Evolutionary conservation across 2,329 filamentous ascomycete species (phyloP).

Genomic region (Calonectria pseudoreteaudii): DNA sequence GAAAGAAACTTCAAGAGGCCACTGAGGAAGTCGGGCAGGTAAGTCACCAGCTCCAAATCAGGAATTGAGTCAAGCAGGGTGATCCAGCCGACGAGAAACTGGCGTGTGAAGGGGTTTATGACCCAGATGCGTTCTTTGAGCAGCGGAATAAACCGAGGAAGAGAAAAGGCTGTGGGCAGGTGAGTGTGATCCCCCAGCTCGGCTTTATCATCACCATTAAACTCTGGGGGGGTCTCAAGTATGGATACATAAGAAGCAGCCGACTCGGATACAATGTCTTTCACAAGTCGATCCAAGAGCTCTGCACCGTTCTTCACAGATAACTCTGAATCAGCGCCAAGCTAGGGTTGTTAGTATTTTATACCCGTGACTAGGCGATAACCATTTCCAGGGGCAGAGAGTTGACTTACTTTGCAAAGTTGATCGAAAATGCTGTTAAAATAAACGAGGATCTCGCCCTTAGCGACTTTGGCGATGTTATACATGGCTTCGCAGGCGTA

Average conservation of each 20-base stretch:
- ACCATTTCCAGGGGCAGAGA: background rate
- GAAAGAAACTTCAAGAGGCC: conserved; percentile 93
- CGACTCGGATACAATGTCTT: conserved; percentile 96
- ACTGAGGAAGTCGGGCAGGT: conserved; percentile 89
- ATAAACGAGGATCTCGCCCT: conserved; percentile 95
- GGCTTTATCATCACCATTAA: conserved; percentile 58
- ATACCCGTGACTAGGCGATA: background rate
- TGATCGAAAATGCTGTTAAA: conserved; percentile 99
- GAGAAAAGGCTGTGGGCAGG: conserved; percentile 88
- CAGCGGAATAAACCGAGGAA: conserved; percentile 90
- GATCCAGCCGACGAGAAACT: conserved; percentile 96
- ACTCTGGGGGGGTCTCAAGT: conserved; percentile 70
- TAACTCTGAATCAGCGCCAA: conserved; percentile 94
- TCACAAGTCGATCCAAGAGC: conserved; percentile 91
- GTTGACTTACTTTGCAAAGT: conserved; percentile 81
- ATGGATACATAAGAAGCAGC: conserved; percentile 95
- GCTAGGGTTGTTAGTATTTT: conserved; percentile 59
- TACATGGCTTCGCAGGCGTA: conserved; percentile 99
- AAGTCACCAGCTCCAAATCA: conserved; percentile 93
- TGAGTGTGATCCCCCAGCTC: conserved; percentile 60
- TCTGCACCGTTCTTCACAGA: conserved; percentile 99
- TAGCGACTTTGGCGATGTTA: conserved; percentile 99
- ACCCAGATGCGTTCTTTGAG: conserved; percentile 95
- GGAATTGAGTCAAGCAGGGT: conserved; percentile 95
- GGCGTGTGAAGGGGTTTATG: conserved; percentile 92